Evolutionary conservation across 768 basidiomycete species (phyloP).

Genomic region (Amanita muscaria): DNA sequence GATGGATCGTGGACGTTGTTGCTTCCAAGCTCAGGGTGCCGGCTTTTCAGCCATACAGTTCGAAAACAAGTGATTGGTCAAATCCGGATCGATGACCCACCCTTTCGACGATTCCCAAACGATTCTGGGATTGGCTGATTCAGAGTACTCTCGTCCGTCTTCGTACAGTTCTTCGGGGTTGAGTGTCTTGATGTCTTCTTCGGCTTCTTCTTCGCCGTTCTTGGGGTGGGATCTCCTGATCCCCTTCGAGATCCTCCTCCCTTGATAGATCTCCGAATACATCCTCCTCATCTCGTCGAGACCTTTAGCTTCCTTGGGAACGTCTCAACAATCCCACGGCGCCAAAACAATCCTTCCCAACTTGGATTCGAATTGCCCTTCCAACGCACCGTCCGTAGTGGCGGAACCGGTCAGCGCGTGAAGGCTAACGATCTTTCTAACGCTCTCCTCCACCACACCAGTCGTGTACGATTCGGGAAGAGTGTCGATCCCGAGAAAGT

Average conservation of each 20-base stretch:
- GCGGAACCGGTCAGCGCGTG: slow-evolving; percentile 35
- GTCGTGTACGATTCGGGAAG: slow-evolving; percentile 56
- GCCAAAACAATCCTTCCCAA: slow-evolving; percentile 30
- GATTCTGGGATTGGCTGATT: slow-evolving; percentile 28
- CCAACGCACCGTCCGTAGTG: slow-evolving; percentile 24
- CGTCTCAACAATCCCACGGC: slow-evolving; percentile 37
- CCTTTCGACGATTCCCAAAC: slow-evolving; percentile 25
- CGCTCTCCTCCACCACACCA: slow-evolving; percentile 58
- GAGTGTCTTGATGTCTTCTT: neutral
- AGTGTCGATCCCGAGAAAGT: slow-evolving; percentile 44
- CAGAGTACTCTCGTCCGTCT: slow-evolving; percentile 21
- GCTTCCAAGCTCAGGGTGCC: neutral
- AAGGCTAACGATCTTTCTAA: slow-evolving; percentile 47
- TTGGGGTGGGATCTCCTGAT: no score
- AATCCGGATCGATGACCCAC: slow-evolving; percentile 19
- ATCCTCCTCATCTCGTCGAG: slow-evolving; percentile 3
- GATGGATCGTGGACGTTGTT: slow-evolving; percentile 39
- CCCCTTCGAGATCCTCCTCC: slow-evolving; percentile 4
- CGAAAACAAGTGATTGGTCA: slow-evolving; percentile 2
- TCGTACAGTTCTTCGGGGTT: slow-evolving; percentile 4
- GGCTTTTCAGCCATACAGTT: slow-evolving; percentile 28
- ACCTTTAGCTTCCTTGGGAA: neutral
- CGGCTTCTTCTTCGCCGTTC: neutral
- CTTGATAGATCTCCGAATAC: slow-evolving; percentile 6
- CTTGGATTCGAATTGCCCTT: slow-evolving; percentile 26